These are phyloP conservation scores for Hyphopichia fennica DNA, from an alignment of 1,139 yeast genomes.

Conservation along the genomic window DNA sequence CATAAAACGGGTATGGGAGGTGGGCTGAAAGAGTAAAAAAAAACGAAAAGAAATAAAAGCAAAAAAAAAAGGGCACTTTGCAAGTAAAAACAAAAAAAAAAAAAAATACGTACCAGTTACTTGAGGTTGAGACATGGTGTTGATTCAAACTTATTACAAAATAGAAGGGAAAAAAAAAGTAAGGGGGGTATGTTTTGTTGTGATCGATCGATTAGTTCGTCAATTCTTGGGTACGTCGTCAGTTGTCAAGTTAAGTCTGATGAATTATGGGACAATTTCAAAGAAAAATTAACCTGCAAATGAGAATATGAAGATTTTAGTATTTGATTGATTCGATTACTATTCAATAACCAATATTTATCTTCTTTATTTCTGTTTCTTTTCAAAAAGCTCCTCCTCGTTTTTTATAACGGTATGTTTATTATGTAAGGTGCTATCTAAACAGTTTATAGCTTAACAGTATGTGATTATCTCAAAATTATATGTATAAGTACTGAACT, in stretches of 20 bases:
- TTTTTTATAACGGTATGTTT: too few species aligned
- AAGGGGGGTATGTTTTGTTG: not conserved
- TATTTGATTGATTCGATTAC: too few species aligned
- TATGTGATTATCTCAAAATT: too few species aligned
- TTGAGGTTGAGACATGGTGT: constrained; percentile 6
- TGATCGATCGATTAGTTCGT: not conserved
- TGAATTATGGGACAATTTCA: not conserved
- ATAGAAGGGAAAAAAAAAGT: not conserved
- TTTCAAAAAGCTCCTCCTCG: too few species aligned
- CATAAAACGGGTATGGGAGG: too few species aligned
- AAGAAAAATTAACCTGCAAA: too few species aligned
- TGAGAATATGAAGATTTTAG: not conserved
- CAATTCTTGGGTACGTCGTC: not conserved
- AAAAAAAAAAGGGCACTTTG: not conserved
- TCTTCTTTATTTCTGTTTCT: too few species aligned
- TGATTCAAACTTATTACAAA: not conserved
- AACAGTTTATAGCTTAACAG: too few species aligned
- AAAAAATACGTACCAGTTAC: constrained; percentile 5
- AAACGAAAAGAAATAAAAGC: not conserved
- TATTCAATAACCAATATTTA: too few species aligned
- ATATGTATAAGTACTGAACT: too few species aligned
- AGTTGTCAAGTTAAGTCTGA: not conserved
- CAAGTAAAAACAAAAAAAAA: not conserved
- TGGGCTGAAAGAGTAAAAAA: too few species aligned
- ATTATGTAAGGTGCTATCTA: too few species aligned